phyloP scores from a whole-genome alignment of 2,329 filamentous ascomycete species.

The Penicillium sp. region DNA sequence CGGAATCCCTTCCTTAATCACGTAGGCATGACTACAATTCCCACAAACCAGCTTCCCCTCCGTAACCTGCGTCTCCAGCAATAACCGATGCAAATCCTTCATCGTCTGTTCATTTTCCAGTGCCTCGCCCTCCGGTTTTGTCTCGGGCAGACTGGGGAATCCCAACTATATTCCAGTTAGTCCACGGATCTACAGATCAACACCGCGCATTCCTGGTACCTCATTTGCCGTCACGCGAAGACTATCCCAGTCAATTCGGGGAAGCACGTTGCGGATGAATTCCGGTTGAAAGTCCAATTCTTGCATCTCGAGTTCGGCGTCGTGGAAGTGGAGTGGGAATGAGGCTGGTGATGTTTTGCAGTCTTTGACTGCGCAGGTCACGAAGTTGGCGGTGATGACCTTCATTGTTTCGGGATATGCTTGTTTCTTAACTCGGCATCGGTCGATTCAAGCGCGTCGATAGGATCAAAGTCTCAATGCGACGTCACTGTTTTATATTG shows the following conservation, averaged over 20 bases:
- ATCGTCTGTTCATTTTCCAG: slow-evolving; percentile 63
- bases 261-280: slow-evolving; percentile 78
- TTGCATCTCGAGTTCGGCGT: slow-evolving; percentile 81
- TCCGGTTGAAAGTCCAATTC: slow-evolving; percentile 74
- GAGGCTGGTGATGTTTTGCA: slow-evolving; percentile 77
- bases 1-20: slow-evolving; percentile 89
- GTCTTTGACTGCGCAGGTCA: slow-evolving; percentile 90
- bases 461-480: too few relatives aligned
- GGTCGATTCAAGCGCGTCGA: too few relatives aligned
- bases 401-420: slow-evolving; percentile 60
- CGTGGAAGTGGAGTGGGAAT: slow-evolving; percentile 86
- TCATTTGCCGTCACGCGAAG: slow-evolving; percentile 69
- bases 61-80: slow-evolving; percentile 83
- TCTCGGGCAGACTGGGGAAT: slow-evolving; percentile 64
- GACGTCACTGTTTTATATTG: too few relatives aligned
- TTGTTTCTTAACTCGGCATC: too few relatives aligned
- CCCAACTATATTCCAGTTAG: slow-evolving; percentile 55
- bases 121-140: slow-evolving; percentile 58
- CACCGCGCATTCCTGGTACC: slow-evolving; percentile 15
- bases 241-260: slow-evolving; percentile 81
- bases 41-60: slow-evolving; percentile 87
- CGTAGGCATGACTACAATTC: slow-evolving; percentile 89
- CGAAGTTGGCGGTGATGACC: slow-evolving; percentile 88
- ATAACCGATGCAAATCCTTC: slow-evolving; percentile 69
- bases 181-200: neutral